A percentile compares a stretch with the other conserved stretches of the same genome.
These are phyloP conservation scores for Quercus ilex DNA, from an alignment of 306 rosid genomes.

Conservation along the genomic window DNA sequence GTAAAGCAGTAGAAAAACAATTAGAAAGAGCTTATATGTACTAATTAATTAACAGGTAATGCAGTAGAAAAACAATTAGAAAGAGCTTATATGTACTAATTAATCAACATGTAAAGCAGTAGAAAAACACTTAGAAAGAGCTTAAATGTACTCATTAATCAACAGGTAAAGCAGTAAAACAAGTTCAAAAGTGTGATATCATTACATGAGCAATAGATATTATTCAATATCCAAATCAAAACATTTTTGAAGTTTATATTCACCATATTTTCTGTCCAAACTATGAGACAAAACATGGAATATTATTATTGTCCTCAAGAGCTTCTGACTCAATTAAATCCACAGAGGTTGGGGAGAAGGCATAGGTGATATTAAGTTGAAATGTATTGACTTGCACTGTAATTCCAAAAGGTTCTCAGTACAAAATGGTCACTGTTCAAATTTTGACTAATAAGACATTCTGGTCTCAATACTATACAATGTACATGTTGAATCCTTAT, in stretches of 20 bases:
- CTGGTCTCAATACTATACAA: background rate
- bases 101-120: too few species aligned
- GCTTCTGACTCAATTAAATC: background rate
- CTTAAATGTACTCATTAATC: background rate
- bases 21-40: background rate
- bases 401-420: background rate
- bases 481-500: background rate
- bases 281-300: background rate
- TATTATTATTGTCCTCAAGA: background rate
- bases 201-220: background rate
- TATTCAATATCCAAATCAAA: background rate
- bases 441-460: background rate
- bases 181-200: background rate
- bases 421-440: background rate
- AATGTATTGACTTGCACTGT: background rate
- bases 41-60: background rate
- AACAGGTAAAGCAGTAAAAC: background rate
- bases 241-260: background rate
- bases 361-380: background rate
- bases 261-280: background rate
- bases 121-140: background rate
- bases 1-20: slow-evolving; percentile 1
- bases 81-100: too few species aligned
- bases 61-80: background rate
- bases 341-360: background rate